Conservation (phyloP, 164 flowering plant species). For the Sedum album region DNA sequence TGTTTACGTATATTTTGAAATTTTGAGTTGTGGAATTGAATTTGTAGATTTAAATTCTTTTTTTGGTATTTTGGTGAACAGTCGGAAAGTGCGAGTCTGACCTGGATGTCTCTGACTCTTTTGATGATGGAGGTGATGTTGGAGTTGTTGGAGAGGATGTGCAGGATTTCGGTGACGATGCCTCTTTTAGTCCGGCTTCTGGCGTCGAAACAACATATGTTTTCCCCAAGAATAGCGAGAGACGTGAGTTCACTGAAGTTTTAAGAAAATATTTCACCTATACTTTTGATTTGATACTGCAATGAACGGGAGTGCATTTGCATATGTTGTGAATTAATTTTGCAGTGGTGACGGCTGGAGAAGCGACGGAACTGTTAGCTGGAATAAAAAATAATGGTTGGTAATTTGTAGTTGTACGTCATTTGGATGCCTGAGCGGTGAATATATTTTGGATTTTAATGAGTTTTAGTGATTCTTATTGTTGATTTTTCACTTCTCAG, state of each 20-base stretch:
- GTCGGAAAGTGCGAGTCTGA: slow-evolving; percentile 72
- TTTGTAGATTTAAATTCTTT: too few relatives aligned
- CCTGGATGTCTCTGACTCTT: slow-evolving; percentile 33
- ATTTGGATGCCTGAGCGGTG: not conserved
- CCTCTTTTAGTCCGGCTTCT: slow-evolving; percentile 59
- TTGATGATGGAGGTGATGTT: slow-evolving; percentile 49
- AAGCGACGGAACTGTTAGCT: slow-evolving; percentile 75
- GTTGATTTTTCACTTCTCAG: slow-evolving; percentile 23
- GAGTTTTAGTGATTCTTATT: not conserved
- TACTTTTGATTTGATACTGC: not conserved
- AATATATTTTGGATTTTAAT: not conserved
- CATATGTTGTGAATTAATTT: not conserved
- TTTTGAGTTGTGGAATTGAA: not conserved
- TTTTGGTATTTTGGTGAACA: slow-evolving; percentile 15
- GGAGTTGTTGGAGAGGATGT: slow-evolving; percentile 71
- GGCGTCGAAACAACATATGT: slow-evolving; percentile 78
- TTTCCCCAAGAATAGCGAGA: slow-evolving; percentile 70
- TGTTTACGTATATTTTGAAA: not conserved
- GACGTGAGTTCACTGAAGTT: slow-evolving; percentile 48
- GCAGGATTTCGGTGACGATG: slow-evolving; percentile 47
- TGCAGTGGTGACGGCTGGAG: slow-evolving; percentile 80
- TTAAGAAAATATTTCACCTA: too few relatives aligned
- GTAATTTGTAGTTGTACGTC: not conserved
- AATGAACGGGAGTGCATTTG: too few relatives aligned
- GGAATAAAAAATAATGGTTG: slow-evolving; percentile 84